Conservation (phyloP, 2,329 filamentous ascomycete species). For the Sporothrix dimorphospora region DNA sequence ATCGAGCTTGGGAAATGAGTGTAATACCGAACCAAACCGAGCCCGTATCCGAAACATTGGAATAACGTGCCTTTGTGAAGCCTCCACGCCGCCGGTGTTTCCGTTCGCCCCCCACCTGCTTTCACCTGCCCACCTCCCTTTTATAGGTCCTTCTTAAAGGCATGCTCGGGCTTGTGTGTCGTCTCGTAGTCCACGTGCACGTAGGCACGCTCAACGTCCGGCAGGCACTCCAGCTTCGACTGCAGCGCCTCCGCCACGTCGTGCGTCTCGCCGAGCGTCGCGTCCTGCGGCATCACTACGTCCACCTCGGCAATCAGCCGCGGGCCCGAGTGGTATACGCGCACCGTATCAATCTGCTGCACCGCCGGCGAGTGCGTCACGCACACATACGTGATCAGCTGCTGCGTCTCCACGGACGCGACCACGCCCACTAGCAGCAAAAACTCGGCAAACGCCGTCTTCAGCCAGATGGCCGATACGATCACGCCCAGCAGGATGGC, state of each 20-base stretch:
- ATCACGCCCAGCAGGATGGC: constrained; percentile 80
- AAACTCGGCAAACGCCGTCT: constrained; percentile 87
- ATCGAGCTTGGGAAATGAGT: neutral
- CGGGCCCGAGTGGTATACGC: constrained; percentile 88
- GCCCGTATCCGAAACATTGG: neutral
- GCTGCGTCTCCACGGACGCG: constrained; percentile 81
- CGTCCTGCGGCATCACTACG: constrained; percentile 83
- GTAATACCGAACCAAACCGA: neutral
- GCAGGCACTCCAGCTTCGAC: constrained; percentile 88
- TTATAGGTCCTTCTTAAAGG: constrained; percentile 63
- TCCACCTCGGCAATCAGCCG: constrained; percentile 94
- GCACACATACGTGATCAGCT: constrained; percentile 94
- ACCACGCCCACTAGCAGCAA: constrained; percentile 87
- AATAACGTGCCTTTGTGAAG: neutral
- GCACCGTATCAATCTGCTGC: constrained; percentile 88
- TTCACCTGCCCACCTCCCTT: neutral
- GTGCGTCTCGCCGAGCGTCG: constrained; percentile 77
- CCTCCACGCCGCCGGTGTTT: neutral
- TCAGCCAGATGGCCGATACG: constrained; percentile 79
- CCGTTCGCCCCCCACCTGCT: neutral
- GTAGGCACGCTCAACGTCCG: constrained; percentile 90
- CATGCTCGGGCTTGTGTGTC: constrained; percentile 86
- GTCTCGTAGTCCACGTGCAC: constrained; percentile 98
- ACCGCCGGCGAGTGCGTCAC: constrained; percentile 87
- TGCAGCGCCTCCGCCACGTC: constrained; percentile 94